phyloP scores from a whole-genome alignment of 2,329 filamentous ascomycete species.

The Botryosphaeria dothidea region DNA sequence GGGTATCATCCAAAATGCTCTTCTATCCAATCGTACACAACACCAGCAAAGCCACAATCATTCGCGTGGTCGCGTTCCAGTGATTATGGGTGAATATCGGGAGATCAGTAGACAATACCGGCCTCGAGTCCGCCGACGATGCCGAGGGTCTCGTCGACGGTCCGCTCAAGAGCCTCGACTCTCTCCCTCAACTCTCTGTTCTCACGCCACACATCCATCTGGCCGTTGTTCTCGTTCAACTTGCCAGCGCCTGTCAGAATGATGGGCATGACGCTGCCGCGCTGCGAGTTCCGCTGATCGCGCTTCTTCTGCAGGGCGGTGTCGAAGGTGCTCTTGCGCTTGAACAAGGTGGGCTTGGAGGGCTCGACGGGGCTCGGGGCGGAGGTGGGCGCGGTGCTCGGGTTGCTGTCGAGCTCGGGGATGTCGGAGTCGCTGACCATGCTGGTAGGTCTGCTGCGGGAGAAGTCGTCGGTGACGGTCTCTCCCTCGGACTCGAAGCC shows the following conservation, averaged over 20 bases:
- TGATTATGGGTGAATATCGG: not conserved
- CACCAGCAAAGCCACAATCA: constrained; percentile 3
- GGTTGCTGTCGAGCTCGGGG: constrained; percentile 35
- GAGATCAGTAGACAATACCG: constrained; percentile 20
- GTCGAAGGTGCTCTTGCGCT: constrained; percentile 18
- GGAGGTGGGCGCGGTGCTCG: constrained; percentile 25
- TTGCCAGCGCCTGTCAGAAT: constrained; percentile 32
- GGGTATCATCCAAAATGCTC: constrained; percentile 11
- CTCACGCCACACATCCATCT: constrained; percentile 55
- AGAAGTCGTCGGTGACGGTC: constrained; percentile 37
- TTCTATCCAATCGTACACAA: constrained; percentile 7
- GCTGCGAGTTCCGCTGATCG: not conserved
- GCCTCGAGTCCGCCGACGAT: constrained; percentile 43
- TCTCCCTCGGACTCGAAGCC: constrained; percentile 62
- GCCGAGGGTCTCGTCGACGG: constrained; percentile 58
- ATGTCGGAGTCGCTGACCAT: constrained; percentile 34
- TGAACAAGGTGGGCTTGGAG: not conserved
- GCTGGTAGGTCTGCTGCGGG: constrained; percentile 36
- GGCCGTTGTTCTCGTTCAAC: constrained; percentile 38
- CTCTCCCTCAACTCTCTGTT: constrained; percentile 55
- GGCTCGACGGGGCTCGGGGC: constrained; percentile 6
- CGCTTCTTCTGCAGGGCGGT: constrained; percentile 31
- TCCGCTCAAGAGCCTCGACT: constrained; percentile 55
- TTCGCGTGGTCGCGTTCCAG: not conserved
- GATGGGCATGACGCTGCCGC: constrained; percentile 1